phyloP scores from a whole-genome alignment of 2,329 filamentous ascomycete genomes.

The Plectosphaerella plurivora region DNA sequence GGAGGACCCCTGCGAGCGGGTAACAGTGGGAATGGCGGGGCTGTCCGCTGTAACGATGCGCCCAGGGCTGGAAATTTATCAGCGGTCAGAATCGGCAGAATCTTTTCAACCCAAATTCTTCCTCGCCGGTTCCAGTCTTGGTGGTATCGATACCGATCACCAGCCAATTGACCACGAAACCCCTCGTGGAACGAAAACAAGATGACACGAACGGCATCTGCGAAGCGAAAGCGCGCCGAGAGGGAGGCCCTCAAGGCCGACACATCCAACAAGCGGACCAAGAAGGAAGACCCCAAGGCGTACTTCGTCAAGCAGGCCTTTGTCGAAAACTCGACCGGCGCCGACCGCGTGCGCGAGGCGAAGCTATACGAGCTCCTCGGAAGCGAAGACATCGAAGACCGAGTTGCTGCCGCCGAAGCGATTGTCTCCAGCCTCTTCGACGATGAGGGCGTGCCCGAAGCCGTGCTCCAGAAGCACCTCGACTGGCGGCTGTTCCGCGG shows the following conservation, averaged over 20 bases:
- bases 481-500: slow-evolving; percentile 75
- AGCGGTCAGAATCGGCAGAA: slow-evolving; percentile 11
- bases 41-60: background rate
- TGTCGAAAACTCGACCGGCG: slow-evolving; percentile 43
- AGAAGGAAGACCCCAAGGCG: slow-evolving; percentile 23
- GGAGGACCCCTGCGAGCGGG: slow-evolving; percentile 3
- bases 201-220: slow-evolving; percentile 13
- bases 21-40: slow-evolving; percentile 7
- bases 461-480: slow-evolving; percentile 52
- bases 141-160: background rate
- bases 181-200: background rate
- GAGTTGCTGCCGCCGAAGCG: slow-evolving; percentile 54
- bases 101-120: slow-evolving; percentile 9
- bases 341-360: slow-evolving; percentile 54
- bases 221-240: slow-evolving; percentile 15
- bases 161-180: background rate
- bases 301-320: slow-evolving; percentile 37
- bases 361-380: slow-evolving; percentile 57
- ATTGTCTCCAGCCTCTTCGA: slow-evolving; percentile 53
- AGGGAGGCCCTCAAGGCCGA: slow-evolving; percentile 12
- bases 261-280: slow-evolving; percentile 15
- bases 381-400: slow-evolving; percentile 52
- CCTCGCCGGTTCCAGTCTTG: background rate
- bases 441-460: slow-evolving; percentile 43
- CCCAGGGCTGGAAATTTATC: background rate